A percentile compares a stretch with the other conserved stretches of the same genome.
Conservation (phyloP, 148 eudicot genomes). For the Limonium bicolor region DNA sequence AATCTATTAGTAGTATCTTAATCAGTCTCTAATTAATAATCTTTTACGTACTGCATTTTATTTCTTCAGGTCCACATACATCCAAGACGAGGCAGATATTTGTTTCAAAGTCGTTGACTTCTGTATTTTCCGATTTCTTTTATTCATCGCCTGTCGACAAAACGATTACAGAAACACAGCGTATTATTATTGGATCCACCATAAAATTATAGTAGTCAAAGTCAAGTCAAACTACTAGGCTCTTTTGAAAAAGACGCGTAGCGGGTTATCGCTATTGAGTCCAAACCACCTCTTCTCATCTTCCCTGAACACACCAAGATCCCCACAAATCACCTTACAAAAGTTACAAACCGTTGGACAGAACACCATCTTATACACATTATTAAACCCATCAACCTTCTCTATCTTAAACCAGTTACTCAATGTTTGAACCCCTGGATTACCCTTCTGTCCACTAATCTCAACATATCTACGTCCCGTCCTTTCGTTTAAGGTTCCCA, state of each 20-base stretch:
- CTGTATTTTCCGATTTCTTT: no score
- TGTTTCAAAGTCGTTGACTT: no score
- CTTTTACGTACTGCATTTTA: no score
- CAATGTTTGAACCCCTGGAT: slow-evolving; percentile 17
- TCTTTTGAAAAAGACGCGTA: slow-evolving; percentile 2
- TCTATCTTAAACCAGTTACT: slow-evolving; percentile 48
- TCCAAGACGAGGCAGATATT: no score
- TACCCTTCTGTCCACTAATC: slow-evolving; percentile 22
- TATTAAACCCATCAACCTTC: slow-evolving; percentile 3
- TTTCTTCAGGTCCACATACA: no score
- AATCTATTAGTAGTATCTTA: no score
- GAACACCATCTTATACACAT: slow-evolving; percentile 35
- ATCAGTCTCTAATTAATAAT: no score
- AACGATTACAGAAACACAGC: no score
- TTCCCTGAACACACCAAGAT: slow-evolving; percentile 22
- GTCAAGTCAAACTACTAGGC: no score
- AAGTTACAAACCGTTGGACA: slow-evolving; percentile 40
- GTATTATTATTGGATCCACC: no score
- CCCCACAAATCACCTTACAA: slow-evolving; percentile 37
- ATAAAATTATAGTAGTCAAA: no score
- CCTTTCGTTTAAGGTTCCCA: slow-evolving; percentile 11
- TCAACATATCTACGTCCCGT: slow-evolving; percentile 9
- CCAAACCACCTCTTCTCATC: not conserved
- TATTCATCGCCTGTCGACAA: no score
- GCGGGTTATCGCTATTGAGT: not conserved